These are phyloP conservation scores for Tephrocybe sp. DNA, from an alignment of 768 basidiomycete genomes.

Conservation along the genomic window DNA sequence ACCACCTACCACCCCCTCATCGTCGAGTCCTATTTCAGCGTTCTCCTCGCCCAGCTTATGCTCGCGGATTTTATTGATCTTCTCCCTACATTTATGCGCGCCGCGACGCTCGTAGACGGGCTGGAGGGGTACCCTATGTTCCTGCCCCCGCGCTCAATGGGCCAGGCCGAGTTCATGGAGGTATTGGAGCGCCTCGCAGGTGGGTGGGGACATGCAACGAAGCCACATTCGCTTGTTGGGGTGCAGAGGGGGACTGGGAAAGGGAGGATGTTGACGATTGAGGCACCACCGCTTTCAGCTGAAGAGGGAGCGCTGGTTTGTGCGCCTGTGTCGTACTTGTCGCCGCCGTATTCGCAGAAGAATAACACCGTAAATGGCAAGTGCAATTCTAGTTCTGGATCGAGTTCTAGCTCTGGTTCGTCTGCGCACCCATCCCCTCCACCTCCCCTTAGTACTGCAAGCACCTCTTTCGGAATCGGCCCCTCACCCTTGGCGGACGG, in stretches of 20 bases:
- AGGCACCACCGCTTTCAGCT: constrained; percentile 6
- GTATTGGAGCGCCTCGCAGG: constrained; percentile 76
- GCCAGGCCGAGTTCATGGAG: constrained; percentile 88
- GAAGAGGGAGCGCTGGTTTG: constrained; percentile 10
- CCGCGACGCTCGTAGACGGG: constrained; percentile 72
- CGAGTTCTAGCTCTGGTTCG: constrained; percentile 1
- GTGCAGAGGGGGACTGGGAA: constrained; percentile 8
- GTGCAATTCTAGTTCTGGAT: constrained; percentile 11
- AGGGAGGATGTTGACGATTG: constrained; percentile 8
- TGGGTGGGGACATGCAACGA: constrained; percentile 70
- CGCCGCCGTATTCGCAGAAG: constrained; percentile 22
- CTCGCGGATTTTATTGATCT: constrained; percentile 71
- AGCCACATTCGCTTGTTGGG: constrained; percentile 50
- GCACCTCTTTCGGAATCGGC: constrained; percentile 8
- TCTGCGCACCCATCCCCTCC: not conserved
- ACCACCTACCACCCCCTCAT: constrained; percentile 91
- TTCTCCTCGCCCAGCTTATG: constrained; percentile 74
- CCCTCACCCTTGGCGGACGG: constrained; percentile 35
- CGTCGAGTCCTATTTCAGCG: constrained; percentile 82
- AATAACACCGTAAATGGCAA: constrained; percentile 24
- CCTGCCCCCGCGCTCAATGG: constrained; percentile 83
- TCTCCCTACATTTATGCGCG: constrained; percentile 62
- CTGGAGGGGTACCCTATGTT: constrained; percentile 90
- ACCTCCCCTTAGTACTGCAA: constrained; percentile 8
- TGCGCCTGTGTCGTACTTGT: constrained; percentile 18